A percentile compares a stretch with the other conserved stretches of the same genome.
These are phyloP conservation scores for Amanita polypyramis DNA, from an alignment of 768 basidiomycete species.

Conservation along the genomic window DNA sequence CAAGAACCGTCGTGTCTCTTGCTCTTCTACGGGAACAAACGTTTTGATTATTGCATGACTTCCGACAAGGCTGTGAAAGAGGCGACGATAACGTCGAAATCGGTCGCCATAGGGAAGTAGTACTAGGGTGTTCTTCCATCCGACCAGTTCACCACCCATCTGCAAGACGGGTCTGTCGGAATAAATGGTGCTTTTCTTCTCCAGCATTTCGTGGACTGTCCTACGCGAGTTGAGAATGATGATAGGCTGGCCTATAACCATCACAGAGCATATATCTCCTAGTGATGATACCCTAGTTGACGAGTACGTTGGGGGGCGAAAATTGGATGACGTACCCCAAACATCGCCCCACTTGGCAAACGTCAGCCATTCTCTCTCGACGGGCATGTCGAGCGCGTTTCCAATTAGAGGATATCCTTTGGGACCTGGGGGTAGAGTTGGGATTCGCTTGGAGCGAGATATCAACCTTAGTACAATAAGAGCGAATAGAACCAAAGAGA, in stretches of 20 bases:
- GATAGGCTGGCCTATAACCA: conserved; percentile 49
- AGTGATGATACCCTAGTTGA: not conserved
- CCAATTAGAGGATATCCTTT: conserved; percentile 43
- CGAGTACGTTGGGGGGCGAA: not conserved
- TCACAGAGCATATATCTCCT: conserved; percentile 55
- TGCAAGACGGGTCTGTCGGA: conserved; percentile 53
- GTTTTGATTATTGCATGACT: conserved; percentile 29
- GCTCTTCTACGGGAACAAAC: conserved; percentile 32
- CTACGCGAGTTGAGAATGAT: conserved; percentile 44
- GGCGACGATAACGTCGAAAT: conserved; percentile 40
- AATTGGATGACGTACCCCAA: conserved; percentile 29
- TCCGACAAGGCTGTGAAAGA: conserved; percentile 43
- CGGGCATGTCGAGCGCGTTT: conserved; percentile 43
- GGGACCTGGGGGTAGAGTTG: conserved; percentile 40
- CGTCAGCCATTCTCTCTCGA: conserved; percentile 36
- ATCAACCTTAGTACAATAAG: conserved; percentile 25
- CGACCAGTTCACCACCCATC: conserved; percentile 46
- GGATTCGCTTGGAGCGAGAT: conserved; percentile 14
- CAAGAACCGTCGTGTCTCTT: conserved; percentile 37
- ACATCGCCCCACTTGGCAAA: conserved; percentile 42
- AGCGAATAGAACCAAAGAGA: conserved; percentile 22
- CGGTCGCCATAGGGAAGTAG: conserved; percentile 49
- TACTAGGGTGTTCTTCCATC: conserved; percentile 47
- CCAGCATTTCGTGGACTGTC: conserved; percentile 45
- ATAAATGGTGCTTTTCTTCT: conserved; percentile 57